A percentile compares a stretch with the other conserved stretches of the same genome.
Evolutionary conservation across 768 basidiomycete species (phyloP).

Genomic region (Lentinus tigrinus): DNA sequence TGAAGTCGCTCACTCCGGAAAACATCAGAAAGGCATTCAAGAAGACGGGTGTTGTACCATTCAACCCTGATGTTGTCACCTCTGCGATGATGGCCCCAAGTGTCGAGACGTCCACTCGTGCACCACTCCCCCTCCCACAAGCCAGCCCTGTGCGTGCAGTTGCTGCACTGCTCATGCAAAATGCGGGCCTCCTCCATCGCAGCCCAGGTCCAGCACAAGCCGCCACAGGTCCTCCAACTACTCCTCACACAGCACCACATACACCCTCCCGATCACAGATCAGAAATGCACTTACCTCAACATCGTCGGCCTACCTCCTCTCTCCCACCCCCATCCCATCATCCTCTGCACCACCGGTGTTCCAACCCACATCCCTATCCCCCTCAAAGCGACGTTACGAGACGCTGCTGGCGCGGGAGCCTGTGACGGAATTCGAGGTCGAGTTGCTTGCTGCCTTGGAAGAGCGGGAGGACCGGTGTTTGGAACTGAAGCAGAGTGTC

Average conservation of each 20-base stretch:
- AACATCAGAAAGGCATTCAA: constrained; percentile 38
- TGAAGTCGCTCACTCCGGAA: constrained; percentile 26
- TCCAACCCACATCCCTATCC: background rate
- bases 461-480: no score
- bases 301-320: background rate
- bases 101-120: constrained; percentile 17
- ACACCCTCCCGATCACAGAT: background rate
- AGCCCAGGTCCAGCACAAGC: background rate
- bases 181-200: no score
- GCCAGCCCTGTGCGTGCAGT: background rate
- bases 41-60: constrained; percentile 39
- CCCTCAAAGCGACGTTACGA: no score
- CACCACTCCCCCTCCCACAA: background rate
- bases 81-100: constrained; percentile 36
- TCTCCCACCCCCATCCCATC: background rate
- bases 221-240: background rate
- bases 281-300: background rate
- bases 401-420: no score
- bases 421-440: no score
- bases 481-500: background rate
- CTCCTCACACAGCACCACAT: background rate
- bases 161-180: no score
- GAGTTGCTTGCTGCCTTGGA: no score
- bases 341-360: background rate
- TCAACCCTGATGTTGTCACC: constrained; percentile 34